Evolutionary conservation across 257 asterid genomes (phyloP).

Genomic region (Ilex asprella): DNA sequence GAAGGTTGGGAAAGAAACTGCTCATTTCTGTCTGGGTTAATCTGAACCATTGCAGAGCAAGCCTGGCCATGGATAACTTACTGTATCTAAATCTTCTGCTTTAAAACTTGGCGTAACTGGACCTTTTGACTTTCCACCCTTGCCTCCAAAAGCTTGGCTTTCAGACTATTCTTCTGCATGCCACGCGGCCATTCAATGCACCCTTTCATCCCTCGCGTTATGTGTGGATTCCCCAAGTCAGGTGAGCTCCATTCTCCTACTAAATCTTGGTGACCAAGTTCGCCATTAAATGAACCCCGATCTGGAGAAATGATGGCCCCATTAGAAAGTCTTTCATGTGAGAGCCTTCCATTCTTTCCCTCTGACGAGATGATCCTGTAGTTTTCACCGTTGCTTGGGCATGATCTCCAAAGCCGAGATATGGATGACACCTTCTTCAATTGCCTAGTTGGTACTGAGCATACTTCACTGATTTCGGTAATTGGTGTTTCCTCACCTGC

Average conservation of each 20-base stretch:
- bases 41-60: too few species aligned
- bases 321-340: slow-evolving; percentile 37
- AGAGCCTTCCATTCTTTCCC: slow-evolving; percentile 32
- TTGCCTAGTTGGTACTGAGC: slow-evolving; percentile 26
- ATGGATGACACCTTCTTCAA: slow-evolving; percentile 43
- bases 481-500: slow-evolving; percentile 34
- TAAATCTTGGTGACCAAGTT: slow-evolving; percentile 43
- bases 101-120: slow-evolving; percentile 86
- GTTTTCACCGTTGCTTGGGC: slow-evolving; percentile 41
- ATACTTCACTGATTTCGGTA: slow-evolving; percentile 37
- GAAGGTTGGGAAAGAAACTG: too few species aligned
- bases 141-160: slow-evolving; percentile 71
- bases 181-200: slow-evolving; percentile 82
- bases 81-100: slow-evolving; percentile 56
- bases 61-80: too few species aligned
- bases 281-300: slow-evolving; percentile 37
- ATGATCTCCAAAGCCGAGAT: slow-evolving; percentile 54
- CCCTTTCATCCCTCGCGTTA: slow-evolving; percentile 70
- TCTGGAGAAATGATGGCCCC: slow-evolving; percentile 44
- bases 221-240: slow-evolving; percentile 50
- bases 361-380: slow-evolving; percentile 37
- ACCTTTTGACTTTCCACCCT: slow-evolving; percentile 79
- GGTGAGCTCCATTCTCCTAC: slow-evolving; percentile 67
- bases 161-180: slow-evolving; percentile 62
- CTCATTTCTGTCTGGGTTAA: too few species aligned